A percentile compares a stretch with the other conserved stretches of the same genome.
Conservation (phyloP, 2,329 filamentous ascomycete species). For the Aureobasidium sp. region DNA sequence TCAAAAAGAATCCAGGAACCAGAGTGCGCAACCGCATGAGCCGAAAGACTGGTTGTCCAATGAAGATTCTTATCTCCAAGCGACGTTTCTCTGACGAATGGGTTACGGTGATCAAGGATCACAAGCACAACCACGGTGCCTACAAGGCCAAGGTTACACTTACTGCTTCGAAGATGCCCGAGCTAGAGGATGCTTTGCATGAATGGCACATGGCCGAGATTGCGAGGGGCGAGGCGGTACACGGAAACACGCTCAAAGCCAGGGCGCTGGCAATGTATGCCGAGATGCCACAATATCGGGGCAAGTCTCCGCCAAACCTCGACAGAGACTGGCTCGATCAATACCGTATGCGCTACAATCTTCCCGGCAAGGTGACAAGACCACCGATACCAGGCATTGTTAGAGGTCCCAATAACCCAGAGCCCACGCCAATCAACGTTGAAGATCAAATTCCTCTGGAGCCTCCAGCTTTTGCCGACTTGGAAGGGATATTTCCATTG, state of each 20-base stretch:
- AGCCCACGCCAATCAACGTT: constrained; percentile 4
- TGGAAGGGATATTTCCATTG: constrained; percentile 15
- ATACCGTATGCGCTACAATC: constrained; percentile 20
- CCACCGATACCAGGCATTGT: constrained; percentile 13
- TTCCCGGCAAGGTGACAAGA: constrained; percentile 16
- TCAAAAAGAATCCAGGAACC: constrained; percentile 19
- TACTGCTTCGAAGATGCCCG: constrained; percentile 18
- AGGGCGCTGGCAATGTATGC: constrained; percentile 20
- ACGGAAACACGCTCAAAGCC: constrained; percentile 22
- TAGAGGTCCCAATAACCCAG: constrained; percentile 2
- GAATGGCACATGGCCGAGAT: constrained; percentile 20
- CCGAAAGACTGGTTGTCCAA: constrained; percentile 21
- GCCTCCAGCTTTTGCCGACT: constrained; percentile 15
- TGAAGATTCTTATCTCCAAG: constrained; percentile 20
- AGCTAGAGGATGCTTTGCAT: constrained; percentile 20
- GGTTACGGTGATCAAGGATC: constrained; percentile 19
- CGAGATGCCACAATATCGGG: constrained; percentile 20
- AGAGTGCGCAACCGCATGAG: constrained; percentile 20
- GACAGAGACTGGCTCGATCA: constrained; percentile 20
- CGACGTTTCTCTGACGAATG: constrained; percentile 19
- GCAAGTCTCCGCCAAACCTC: constrained; percentile 19
- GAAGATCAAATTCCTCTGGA: constrained; percentile 11
- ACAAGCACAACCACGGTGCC: constrained; percentile 20
- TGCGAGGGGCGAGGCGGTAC: constrained; percentile 18
- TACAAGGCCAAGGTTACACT: constrained; percentile 13